phyloP scores from a whole-genome alignment of 371 early-diverging fungal genomes.

The Thermomucor indicae-seudaticae region DNA sequence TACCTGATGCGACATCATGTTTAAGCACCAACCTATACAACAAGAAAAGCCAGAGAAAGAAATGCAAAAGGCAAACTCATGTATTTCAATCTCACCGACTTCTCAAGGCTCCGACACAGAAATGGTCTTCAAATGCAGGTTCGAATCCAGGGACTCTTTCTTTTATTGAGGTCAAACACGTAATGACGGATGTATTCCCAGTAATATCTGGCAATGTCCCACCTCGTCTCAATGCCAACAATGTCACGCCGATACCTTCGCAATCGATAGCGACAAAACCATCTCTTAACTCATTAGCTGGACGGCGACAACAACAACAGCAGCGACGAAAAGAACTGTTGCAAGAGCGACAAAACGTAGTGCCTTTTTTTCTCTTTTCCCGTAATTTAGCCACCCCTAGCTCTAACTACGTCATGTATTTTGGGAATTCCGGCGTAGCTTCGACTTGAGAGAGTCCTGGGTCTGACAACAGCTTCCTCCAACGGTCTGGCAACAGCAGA shows the following conservation, averaged over 20 bases:
- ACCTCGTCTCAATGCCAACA: constrained; percentile 28
- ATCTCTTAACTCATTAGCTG: constrained; percentile 2
- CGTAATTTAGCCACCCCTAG: too few species aligned
- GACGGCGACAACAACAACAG: constrained; percentile 9
- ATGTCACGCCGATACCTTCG: constrained; percentile 16
- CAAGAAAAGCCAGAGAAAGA: too few species aligned
- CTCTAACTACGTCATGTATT: neutral
- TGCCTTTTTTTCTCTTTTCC: too few species aligned
- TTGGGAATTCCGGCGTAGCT: constrained; percentile 28
- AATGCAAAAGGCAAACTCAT: too few species aligned
- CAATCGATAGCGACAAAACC: constrained; percentile 2
- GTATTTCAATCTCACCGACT: too few species aligned
- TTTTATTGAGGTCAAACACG: neutral
- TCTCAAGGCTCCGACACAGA: neutral
- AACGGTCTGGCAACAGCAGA: constrained; percentile 56
- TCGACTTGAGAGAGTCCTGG: constrained; percentile 60
- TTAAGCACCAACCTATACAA: too few species aligned
- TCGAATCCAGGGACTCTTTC: neutral
- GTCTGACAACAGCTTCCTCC: constrained; percentile 54
- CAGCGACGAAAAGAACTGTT: constrained; percentile 22
- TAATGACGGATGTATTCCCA: constrained; percentile 38
- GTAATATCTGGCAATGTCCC: constrained; percentile 47
- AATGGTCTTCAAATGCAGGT: neutral
- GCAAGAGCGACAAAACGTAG: constrained; percentile 21
- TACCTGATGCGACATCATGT: too few species aligned